A percentile compares a stretch with the other conserved stretches of the same genome.
phyloP scores from a whole-genome alignment of 116 monocot species.

The Papilionanthe hybrid region DNA sequence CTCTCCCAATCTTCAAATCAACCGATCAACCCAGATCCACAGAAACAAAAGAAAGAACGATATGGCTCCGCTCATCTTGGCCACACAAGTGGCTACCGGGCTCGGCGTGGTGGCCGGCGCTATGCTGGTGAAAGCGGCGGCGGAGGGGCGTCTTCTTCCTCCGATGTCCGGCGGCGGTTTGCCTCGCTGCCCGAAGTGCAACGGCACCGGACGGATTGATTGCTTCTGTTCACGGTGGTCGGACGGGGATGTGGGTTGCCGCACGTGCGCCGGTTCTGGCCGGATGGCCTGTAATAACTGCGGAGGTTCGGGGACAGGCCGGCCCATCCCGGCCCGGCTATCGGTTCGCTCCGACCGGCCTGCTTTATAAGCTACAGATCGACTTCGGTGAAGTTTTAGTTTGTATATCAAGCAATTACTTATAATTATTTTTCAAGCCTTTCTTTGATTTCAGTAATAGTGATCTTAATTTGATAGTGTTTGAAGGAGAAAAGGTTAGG shows the following conservation, averaged over 20 bases:
- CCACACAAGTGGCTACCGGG: conserved; percentile 64
- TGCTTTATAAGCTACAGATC: not conserved
- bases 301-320: conserved; percentile 74
- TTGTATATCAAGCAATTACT: too few relatives aligned
- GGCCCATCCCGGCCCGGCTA: conserved; percentile 55
- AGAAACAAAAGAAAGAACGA: not conserved
- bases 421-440: too few relatives aligned
- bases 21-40: not conserved
- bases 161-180: conserved; percentile 21
- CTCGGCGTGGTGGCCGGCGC: conserved; percentile 74
- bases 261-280: conserved; percentile 78
- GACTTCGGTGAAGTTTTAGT: too few relatives aligned
- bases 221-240: conserved; percentile 87
- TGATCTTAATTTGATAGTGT: too few relatives aligned
- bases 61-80: conserved; percentile 71
- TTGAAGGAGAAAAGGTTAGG: too few relatives aligned
- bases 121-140: conserved; percentile 51
- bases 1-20: not conserved
- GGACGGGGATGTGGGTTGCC: conserved; percentile 80
- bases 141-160: conserved; percentile 36
- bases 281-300: conserved; percentile 71
- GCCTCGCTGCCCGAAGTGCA: conserved; percentile 60
- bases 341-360: conserved; percentile 18
- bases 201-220: conserved; percentile 68
- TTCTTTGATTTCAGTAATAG: too few relatives aligned